Evolutionary conservation across 148 eudicot genomes (phyloP).

Genomic region (Arctostaphylos glauca): DNA sequence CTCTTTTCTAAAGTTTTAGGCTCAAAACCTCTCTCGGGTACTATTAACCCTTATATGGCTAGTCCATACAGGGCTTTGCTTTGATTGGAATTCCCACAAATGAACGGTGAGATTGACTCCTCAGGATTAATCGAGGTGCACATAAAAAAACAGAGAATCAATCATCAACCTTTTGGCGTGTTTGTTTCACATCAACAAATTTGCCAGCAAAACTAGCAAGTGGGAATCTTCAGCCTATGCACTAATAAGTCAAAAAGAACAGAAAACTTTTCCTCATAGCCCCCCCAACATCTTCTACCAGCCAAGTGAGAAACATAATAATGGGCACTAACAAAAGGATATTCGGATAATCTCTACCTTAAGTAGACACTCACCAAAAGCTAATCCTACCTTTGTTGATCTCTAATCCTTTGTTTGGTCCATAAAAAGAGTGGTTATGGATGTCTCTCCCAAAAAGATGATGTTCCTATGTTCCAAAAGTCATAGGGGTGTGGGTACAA

Average conservation of each 20-base stretch:
- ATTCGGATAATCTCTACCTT: background rate
- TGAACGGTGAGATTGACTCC: too few relatives aligned
- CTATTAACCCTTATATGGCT: too few relatives aligned
- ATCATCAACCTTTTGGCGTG: background rate
- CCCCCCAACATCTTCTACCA: background rate
- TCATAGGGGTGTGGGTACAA: background rate
- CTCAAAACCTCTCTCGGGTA: too few relatives aligned
- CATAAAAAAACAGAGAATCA: background rate
- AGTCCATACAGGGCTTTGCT: too few relatives aligned
- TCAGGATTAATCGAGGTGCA: too few relatives aligned
- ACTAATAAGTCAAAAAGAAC: background rate
- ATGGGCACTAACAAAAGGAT: conserved; percentile 1
- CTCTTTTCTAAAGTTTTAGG: too few relatives aligned
- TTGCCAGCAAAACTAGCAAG: background rate
- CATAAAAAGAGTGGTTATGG: background rate
- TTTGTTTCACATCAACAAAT: background rate
- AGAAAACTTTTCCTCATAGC: background rate
- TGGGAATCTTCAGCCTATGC: background rate
- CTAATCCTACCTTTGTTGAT: background rate
- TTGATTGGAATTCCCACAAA: too few relatives aligned
- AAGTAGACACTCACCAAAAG: background rate
- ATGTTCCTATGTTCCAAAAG: background rate
- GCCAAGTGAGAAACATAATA: background rate
- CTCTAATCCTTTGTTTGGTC: background rate
- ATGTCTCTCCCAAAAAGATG: background rate